phyloP scores from a whole-genome alignment of 306 rosid species.

The Delonix regia region DNA sequence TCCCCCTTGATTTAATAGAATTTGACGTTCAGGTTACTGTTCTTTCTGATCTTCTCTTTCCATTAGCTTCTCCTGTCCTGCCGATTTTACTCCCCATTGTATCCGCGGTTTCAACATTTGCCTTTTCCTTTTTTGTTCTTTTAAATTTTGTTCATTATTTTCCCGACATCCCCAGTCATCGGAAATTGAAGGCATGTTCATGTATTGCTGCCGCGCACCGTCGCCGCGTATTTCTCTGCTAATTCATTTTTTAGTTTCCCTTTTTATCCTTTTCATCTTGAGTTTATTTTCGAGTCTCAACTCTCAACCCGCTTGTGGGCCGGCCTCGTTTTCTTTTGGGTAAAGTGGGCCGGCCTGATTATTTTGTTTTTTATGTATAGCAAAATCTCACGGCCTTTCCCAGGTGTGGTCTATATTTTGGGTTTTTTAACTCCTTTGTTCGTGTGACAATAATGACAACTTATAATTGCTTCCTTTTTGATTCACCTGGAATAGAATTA shows the following conservation, averaged over 20 bases:
- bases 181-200: background rate
- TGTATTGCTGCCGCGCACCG: background rate
- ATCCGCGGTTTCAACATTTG: background rate
- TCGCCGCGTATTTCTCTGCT: constrained; percentile 1
- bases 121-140: background rate
- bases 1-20: constrained; percentile 70
- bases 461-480: too few relatives aligned
- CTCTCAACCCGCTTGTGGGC: background rate
- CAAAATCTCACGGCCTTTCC: background rate
- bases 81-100: background rate
- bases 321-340: background rate
- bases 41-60: background rate
- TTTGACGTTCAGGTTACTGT: constrained; percentile 82
- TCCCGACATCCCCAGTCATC: background rate
- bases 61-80: background rate
- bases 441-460: too few relatives aligned
- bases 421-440: too few relatives aligned
- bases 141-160: background rate
- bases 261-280: background rate
- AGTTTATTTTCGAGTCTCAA: too few relatives aligned
- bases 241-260: background rate
- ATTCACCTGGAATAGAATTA: background rate
- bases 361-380: background rate
- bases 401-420: too few relatives aligned
- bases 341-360: background rate